These are phyloP conservation scores for Candida yuanshanica DNA, from an alignment of 805 yeast genomes.

Conservation along the genomic window DNA sequence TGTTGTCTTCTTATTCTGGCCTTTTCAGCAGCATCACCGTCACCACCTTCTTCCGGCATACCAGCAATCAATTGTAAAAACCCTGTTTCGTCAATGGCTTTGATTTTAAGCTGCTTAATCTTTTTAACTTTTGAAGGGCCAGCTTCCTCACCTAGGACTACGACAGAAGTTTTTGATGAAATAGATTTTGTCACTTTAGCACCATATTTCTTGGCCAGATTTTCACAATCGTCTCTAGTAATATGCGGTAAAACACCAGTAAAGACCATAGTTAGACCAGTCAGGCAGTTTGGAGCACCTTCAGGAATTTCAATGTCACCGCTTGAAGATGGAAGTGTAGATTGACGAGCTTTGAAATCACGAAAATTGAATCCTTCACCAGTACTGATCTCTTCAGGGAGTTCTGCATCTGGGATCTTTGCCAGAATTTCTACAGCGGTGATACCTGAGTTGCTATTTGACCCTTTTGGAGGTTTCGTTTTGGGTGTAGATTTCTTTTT, in stretches of 20 bases:
- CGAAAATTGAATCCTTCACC: conserved; percentile 47
- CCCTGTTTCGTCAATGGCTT: conserved; percentile 85
- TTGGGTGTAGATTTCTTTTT: conserved; percentile 2
- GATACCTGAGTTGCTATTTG: conserved; percentile 12
- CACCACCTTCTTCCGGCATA: conserved; percentile 93
- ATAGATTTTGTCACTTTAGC: conserved; percentile 86
- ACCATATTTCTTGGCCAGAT: conserved; percentile 78
- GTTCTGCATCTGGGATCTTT: conserved; percentile 68
- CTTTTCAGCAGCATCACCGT: conserved; percentile 68
- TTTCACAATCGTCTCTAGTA: conserved; percentile 70
- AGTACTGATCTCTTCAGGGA: conserved; percentile 44
- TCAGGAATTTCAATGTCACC: conserved; percentile 56
- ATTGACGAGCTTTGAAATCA: conserved; percentile 48
- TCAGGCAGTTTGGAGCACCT: conserved; percentile 79
- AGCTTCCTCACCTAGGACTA: conserved; percentile 92
- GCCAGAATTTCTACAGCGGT: conserved; percentile 53
- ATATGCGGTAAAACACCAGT: conserved; percentile 84
- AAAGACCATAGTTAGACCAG: conserved; percentile 87
- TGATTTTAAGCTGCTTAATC: conserved; percentile 65
- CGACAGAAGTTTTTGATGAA: conserved; percentile 78
- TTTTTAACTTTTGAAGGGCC: conserved; percentile 91
- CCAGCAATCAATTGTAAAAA: conserved; percentile 63
- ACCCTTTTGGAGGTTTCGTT: conserved; percentile 1
- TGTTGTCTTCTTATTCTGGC: conserved; percentile 64
- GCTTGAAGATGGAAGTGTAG: conserved; percentile 27